Evolutionary conservation across 2,329 filamentous ascomycete genomes (phyloP), one percentile per base, ranked within the genome.

Genomic region (Aphanocladium album): DNA sequence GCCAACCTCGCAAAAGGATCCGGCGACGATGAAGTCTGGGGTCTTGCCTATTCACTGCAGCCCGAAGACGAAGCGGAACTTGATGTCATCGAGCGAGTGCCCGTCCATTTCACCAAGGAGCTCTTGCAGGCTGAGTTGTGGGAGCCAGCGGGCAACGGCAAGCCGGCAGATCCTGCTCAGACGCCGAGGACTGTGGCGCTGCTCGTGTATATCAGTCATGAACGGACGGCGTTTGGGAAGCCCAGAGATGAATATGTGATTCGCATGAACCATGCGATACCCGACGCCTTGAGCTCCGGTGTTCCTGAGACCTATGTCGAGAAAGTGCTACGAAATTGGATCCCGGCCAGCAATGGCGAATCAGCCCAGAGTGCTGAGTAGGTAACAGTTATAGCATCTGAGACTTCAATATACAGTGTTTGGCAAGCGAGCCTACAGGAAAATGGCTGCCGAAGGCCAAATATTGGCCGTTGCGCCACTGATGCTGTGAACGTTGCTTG

Each of bases 251-350:
- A 56, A 33, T 56, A 56, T 46, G 53, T 56, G 11, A 30, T 56
- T 21, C 39, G 53, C n/a, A 56, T 56, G 53, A 46, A 56, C 25
- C 37, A 46, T 45, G 53, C 53, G 14, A 56, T 56, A 19, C 12
- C 53, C 23, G 53, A 56, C 45, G 53, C 53, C 4, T 21, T 56
- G 23, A 30, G 53, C 41, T 56, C 53, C 12, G 53, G 53, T 30
- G 27, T 56, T 21, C 53, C 39, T 21, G 37, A 3, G 27, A 5
- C 53, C 3, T 56, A 56, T 19, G 16, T 56, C 16, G 53, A 56
- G 37, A 56, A 45, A 17, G 53, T 56, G 39, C 5, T 56, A 37
- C 53, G 53, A 3, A 56, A 56, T 23, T 56, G 53, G 53, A 56
- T 56, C 30, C 53, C 53, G 27, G 4, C 33, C 12, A 35, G 16